Evolutionary conservation across 257 asterid species (phyloP).

Genomic region (Nicotiana otophora): DNA sequence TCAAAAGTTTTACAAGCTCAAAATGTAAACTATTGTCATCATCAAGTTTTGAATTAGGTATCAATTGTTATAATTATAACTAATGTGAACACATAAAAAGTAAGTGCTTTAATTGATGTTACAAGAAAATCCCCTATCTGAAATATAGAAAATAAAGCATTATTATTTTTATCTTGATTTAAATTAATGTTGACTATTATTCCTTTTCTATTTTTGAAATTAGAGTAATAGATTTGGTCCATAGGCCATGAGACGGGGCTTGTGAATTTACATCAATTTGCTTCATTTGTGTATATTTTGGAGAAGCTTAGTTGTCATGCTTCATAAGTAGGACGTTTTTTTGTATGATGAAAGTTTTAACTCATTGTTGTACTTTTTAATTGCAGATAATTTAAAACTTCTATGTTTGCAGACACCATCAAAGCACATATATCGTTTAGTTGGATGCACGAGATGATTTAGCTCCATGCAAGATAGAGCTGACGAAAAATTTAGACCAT

Average conservation of each 20-base stretch:
- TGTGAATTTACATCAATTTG: neutral
- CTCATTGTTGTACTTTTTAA: no score
- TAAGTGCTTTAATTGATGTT: no score
- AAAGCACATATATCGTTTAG: neutral
- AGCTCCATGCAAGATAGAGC: neutral
- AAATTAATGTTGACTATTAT: neutral
- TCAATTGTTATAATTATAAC: no score
- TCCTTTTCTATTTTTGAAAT: neutral
- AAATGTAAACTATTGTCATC: no score
- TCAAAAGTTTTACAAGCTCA: no score
- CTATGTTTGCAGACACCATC: neutral
- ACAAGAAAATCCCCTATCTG: no score
- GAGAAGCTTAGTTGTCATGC: neutral
- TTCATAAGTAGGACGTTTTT: neutral
- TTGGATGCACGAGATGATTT: neutral
- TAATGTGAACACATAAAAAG: no score
- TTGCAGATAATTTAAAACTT: neutral
- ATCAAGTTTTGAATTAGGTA: no score
- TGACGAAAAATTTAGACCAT: neutral
- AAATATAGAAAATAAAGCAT: no score
- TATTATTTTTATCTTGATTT: neutral
- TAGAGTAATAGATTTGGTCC: neutral
- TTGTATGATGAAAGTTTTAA: neutral
- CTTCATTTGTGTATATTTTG: neutral
- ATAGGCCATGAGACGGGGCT: neutral